Conservation (phyloP, 768 basidiomycete genomes). For the Suillus tomentosus region DNA sequence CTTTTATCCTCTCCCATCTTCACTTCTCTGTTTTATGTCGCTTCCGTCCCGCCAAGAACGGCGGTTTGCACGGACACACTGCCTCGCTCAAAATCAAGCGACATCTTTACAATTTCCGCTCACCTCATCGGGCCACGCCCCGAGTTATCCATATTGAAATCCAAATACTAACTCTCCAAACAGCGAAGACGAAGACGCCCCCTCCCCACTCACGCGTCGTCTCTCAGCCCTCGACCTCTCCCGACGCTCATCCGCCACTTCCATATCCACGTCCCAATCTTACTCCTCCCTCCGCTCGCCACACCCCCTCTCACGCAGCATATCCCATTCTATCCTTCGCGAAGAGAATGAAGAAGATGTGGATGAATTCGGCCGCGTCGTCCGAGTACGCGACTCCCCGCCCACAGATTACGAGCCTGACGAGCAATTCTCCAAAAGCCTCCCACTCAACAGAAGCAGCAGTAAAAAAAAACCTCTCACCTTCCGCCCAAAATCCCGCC, state of each 20-base stretch:
- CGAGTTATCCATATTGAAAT: neutral
- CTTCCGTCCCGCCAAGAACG: slow-evolving; percentile 3
- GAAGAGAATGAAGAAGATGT: slow-evolving; percentile 23
- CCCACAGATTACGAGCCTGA: neutral
- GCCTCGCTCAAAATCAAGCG: neutral
- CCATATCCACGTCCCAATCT: slow-evolving; percentile 30
- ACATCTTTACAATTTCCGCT: neutral
- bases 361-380: slow-evolving; percentile 29
- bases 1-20: slow-evolving; percentile 10
- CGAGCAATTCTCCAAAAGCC: neutral
- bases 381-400: neutral
- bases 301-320: slow-evolving; percentile 28
- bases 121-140: neutral
- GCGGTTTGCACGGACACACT: neutral
- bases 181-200: slow-evolving; percentile 76
- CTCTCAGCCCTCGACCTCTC: slow-evolving; percentile 58
- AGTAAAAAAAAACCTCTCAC: neutral
- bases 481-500: neutral
- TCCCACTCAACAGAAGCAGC: neutral
- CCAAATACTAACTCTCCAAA: slow-evolving; percentile 9
- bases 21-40: slow-evolving; percentile 11
- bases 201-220: slow-evolving; percentile 64
- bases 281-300: slow-evolving; percentile 10
- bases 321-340: slow-evolving; percentile 33
- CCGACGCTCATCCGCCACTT: slow-evolving; percentile 46